Conservation (phyloP, 805 yeast genomes). For the Candida chauliodis region DNA sequence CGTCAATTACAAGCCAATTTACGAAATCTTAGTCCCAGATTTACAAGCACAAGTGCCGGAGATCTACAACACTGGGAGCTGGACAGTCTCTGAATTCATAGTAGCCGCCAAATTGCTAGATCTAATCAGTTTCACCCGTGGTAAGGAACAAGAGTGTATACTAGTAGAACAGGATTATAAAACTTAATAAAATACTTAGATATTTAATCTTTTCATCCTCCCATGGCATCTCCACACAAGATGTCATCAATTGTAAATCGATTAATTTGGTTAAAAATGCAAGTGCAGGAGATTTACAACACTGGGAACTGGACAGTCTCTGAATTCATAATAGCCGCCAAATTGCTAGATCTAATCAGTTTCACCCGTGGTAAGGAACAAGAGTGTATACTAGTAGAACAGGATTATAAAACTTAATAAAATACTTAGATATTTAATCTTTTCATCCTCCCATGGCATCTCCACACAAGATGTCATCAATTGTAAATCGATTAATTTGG, state of each 20-base stretch:
- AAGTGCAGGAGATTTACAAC: constrained; percentile 56
- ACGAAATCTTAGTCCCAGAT: constrained; percentile 50
- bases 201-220: too few relatives aligned
- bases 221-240: constrained; percentile 42
- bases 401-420: constrained; percentile 1
- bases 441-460: constrained; percentile 39
- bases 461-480: constrained; percentile 51
- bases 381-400: constrained; percentile 38
- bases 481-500: constrained; percentile 49
- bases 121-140: constrained; percentile 44
- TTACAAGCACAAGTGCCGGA: constrained; percentile 52
- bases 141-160: constrained; percentile 42
- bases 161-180: constrained; percentile 22
- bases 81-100: constrained; percentile 47
- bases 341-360: constrained; percentile 48
- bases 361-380: constrained; percentile 45
- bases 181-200: too few relatives aligned
- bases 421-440: too few relatives aligned
- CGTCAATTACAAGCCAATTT: constrained; percentile 49
- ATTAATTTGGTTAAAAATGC: constrained; percentile 48
- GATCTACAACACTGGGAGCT: constrained; percentile 47
- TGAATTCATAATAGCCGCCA: constrained; percentile 48
- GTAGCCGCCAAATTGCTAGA: constrained; percentile 54
- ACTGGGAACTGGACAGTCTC: constrained; percentile 48
- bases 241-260: constrained; percentile 51